A percentile compares a stretch with the other conserved stretches of the same genome.
These are phyloP conservation scores for Stemphylium beticola DNA, from an alignment of 2,329 filamentous ascomycete species.

Conservation along the genomic window DNA sequence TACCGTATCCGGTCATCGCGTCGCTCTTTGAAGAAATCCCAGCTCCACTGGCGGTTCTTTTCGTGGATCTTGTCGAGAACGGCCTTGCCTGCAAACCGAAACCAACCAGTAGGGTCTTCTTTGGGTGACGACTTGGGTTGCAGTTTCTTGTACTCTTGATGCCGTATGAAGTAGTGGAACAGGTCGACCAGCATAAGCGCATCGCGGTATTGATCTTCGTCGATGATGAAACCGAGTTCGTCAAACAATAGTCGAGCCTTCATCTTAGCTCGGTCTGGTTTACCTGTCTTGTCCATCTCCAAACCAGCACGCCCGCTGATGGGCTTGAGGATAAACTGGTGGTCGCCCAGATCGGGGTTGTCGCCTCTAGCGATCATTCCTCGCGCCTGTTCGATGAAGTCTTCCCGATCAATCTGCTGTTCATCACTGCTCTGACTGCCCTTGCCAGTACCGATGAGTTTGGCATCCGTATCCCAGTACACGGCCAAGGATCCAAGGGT, in stretches of 20 bases:
- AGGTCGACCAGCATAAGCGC: constrained; percentile 97
- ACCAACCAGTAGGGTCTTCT: constrained; percentile 90
- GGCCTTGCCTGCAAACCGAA: constrained; percentile 87
- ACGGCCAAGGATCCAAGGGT: constrained; percentile 87
- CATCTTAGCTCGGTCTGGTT: constrained; percentile 78
- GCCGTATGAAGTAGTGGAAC: constrained; percentile 97
- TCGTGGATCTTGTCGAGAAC: constrained; percentile 95
- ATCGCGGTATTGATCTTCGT: constrained; percentile 97
- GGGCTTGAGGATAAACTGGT: constrained; percentile 95
- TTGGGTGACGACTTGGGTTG: constrained; percentile 86
- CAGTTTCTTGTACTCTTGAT: constrained; percentile 94
- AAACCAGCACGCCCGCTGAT: constrained; percentile 95
- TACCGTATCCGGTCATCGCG: constrained; percentile 88
- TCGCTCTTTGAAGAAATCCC: constrained; percentile 92
- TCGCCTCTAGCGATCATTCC: constrained; percentile 78
- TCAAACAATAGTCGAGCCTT: constrained; percentile 94
- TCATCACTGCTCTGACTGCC: constrained; percentile 67
- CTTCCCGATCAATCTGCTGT: constrained; percentile 71
- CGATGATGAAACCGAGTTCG: constrained; percentile 95
- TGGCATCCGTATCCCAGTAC: constrained; percentile 97
- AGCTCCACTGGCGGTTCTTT: constrained; percentile 89
- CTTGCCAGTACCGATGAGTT: constrained; percentile 80
- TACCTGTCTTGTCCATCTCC: constrained; percentile 91
- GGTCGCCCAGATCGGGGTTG: constrained; percentile 61
- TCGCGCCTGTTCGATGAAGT: constrained; percentile 78